Percentiles rank a stretch among this genome's conserved stretches.
Conservation (phyloP, 495 filamentous ascomycete species). For the Acidiella bohemica region DNA sequence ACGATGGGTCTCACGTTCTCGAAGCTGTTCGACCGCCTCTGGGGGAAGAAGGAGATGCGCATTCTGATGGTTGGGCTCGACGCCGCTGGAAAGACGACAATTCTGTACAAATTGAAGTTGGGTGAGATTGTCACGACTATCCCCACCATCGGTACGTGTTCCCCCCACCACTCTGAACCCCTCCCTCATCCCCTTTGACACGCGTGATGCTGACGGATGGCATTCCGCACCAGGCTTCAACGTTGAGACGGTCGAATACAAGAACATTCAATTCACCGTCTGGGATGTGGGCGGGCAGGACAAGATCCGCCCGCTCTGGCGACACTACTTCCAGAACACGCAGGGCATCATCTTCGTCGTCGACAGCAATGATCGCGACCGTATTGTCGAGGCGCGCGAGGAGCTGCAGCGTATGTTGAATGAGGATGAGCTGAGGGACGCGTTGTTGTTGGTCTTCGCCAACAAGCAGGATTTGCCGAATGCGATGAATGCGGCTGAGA, state of each 20-base stretch:
- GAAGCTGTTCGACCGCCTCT: conserved; percentile 85
- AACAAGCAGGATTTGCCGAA: conserved; percentile 99
- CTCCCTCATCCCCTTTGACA: not conserved
- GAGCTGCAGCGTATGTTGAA: conserved; percentile 99
- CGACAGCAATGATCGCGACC: conserved; percentile 99
- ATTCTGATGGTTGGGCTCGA: conserved; percentile 99
- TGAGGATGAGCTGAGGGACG: conserved; percentile 97
- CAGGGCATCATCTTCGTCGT: conserved; percentile 99
- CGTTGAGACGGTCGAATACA: conserved; percentile 99
- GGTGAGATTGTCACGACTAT: conserved; percentile 99
- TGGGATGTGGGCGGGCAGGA: conserved; percentile 99
- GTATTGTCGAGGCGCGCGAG: conserved; percentile 96
- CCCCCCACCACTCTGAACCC: not conserved
- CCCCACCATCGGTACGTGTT: conserved; percentile 87
- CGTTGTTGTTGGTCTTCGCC: conserved; percentile 93
- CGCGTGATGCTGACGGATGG: not conserved
- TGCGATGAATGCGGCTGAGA: conserved; percentile 98
- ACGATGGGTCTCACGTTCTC: conserved; percentile 92
- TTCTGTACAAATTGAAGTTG: conserved; percentile 99
- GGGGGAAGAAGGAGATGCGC: conserved; percentile 99
- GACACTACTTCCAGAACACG: conserved; percentile 99
- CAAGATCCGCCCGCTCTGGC: conserved; percentile 99
- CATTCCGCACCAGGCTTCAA: conserved; percentile 87
- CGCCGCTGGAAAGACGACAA: conserved; percentile 98
- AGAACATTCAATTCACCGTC: conserved; percentile 99